These are phyloP conservation scores for Puccinia novopanici DNA, from an alignment of 1,284 basidiomycete species.

Conservation along the genomic window DNA sequence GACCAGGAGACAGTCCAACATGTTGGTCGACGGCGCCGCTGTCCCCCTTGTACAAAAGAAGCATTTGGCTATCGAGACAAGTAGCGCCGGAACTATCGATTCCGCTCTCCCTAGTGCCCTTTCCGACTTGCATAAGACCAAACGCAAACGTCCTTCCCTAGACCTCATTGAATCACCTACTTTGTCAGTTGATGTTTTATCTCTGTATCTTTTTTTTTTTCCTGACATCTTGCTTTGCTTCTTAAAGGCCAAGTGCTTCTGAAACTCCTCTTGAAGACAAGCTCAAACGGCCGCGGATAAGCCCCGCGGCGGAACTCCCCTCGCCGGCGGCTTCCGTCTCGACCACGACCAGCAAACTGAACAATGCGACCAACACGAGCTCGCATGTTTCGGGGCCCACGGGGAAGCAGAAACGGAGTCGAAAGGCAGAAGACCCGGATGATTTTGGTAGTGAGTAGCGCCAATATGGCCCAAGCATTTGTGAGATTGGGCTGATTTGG, in stretches of 20 bases:
- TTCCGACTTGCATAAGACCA: background rate
- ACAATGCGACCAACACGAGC: background rate
- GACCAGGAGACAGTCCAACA: slow-evolving; percentile 35
- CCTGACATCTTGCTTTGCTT: background rate
- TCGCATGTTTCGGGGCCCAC: background rate
- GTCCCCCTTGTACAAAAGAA: background rate
- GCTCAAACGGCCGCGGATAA: slow-evolving; percentile 32
- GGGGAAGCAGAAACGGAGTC: slow-evolving; percentile 1
- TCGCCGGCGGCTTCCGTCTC: slow-evolving; percentile 20
- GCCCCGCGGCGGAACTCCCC: slow-evolving; percentile 4
- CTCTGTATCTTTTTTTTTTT: background rate
- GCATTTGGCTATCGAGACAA: background rate
- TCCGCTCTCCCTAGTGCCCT: slow-evolving; percentile 1
- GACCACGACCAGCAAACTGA: background rate
- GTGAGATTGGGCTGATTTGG: no score
- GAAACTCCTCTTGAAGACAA: slow-evolving; percentile 24
- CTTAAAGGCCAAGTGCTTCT: background rate
- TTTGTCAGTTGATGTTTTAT: background rate
- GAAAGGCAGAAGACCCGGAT: slow-evolving; percentile 34
- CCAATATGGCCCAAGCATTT: no score
- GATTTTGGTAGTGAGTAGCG: slow-evolving; percentile 8
- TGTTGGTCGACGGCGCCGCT: slow-evolving; percentile 23
- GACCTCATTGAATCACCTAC: slow-evolving; percentile 9
- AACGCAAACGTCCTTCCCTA: slow-evolving; percentile 21
- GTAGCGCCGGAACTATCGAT: slow-evolving; percentile 1